A percentile compares a stretch with the other conserved stretches of the same genome.
Evolutionary conservation across 306 rosid species (phyloP).

Genomic region (Abrus precatorius): DNA sequence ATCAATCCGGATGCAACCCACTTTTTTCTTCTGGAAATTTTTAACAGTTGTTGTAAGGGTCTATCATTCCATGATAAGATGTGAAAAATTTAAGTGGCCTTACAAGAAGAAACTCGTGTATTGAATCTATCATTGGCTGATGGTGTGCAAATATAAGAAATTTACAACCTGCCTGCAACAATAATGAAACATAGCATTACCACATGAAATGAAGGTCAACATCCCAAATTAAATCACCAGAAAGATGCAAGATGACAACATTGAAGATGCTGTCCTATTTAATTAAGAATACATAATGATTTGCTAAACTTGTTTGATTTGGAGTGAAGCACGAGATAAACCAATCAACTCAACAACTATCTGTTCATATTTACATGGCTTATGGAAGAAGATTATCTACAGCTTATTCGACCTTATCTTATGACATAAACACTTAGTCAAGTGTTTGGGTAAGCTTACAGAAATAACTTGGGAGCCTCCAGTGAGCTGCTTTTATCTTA

Average conservation of each 20-base stretch:
- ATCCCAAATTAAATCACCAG: constrained; percentile 27
- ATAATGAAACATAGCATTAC: constrained; percentile 37
- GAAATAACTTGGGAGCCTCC: too few relatives aligned
- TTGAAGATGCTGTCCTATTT: constrained; percentile 8
- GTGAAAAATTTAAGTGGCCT: constrained; percentile 55
- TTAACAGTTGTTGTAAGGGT: constrained; percentile 52
- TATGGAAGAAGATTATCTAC: too few relatives aligned
- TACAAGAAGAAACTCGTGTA: constrained; percentile 87
- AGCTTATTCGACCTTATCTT: too few relatives aligned
- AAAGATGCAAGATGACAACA: constrained; percentile 15
- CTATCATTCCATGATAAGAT: constrained; percentile 46
- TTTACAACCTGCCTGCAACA: constrained; percentile 93
- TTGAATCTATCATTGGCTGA: constrained; percentile 86
- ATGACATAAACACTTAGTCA: too few relatives aligned
- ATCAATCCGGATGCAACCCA: constrained; percentile 93
- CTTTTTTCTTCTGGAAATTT: constrained; percentile 84
- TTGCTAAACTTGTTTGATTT: neutral
- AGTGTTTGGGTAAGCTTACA: too few relatives aligned
- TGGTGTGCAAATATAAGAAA: constrained; percentile 97
- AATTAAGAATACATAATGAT: constrained; percentile 36
- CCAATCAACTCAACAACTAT: constrained; percentile 25
- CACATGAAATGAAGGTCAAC: constrained; percentile 26
- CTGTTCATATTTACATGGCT: neutral
- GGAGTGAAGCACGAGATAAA: constrained; percentile 16
- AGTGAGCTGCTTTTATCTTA: too few relatives aligned